These are phyloP conservation scores for Metschnikowia corniflorae DNA, from an alignment of 805 yeast species.

Conservation along the genomic window DNA sequence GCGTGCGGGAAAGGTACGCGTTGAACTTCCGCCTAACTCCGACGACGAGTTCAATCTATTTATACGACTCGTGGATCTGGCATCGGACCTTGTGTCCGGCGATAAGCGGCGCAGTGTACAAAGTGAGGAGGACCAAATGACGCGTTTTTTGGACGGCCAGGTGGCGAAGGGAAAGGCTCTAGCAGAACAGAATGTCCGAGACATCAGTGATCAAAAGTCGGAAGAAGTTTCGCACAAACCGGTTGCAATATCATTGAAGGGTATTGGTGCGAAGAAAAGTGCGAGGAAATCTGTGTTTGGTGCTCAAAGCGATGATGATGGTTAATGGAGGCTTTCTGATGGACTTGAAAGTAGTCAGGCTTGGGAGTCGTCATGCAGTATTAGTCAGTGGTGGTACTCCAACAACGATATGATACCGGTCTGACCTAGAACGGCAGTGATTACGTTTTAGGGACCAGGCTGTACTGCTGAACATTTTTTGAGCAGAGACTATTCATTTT, in stretches of 20 bases:
- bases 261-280: slow-evolving; percentile 8
- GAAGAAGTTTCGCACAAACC: slow-evolving; percentile 1
- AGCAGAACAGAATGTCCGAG: slow-evolving; percentile 1
- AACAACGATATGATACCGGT: too few relatives aligned
- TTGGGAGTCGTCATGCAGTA: too few relatives aligned
- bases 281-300: slow-evolving; percentile 8
- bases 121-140: slow-evolving; percentile 16
- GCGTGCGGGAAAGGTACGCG: slow-evolving; percentile 51
- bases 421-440: too few relatives aligned
- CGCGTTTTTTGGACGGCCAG: slow-evolving; percentile 15
- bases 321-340: too few relatives aligned
- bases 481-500: too few relatives aligned
- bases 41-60: slow-evolving; percentile 37
- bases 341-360: too few relatives aligned
- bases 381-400: too few relatives aligned
- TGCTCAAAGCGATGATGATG: background rate
- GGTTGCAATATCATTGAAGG: slow-evolving; percentile 14
- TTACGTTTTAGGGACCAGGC: too few relatives aligned
- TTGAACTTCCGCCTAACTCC: slow-evolving; percentile 29
- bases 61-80: slow-evolving; percentile 23
- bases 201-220: background rate
- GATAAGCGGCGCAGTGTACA: slow-evolving; percentile 5
- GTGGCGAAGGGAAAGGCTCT: slow-evolving; percentile 13
- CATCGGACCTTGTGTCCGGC: slow-evolving; percentile 1
- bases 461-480: too few relatives aligned